Evolutionary conservation across 116 monocot genomes (phyloP).

Genomic region (Papilionanthe hybrid): DNA sequence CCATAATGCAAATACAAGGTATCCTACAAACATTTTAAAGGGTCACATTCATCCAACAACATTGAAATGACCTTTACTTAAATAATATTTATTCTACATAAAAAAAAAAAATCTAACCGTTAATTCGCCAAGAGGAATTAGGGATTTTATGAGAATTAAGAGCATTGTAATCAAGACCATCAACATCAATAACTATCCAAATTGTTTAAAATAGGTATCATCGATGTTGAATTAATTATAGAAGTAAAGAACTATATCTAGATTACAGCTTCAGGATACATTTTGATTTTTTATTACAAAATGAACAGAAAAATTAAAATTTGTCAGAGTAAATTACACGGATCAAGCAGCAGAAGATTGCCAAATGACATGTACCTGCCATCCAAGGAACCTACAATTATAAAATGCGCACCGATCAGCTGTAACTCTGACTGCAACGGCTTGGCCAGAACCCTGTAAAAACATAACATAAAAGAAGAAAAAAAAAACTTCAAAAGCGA

Average conservation of each 20-base stretch:
- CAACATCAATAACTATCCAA: not conserved
- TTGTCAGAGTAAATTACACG: not conserved
- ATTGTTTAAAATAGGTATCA: not conserved
- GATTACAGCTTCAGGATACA: not conserved
- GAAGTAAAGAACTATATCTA: not conserved
- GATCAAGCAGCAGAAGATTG: not conserved
- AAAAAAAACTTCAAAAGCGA: not conserved
- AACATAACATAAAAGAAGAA: not conserved
- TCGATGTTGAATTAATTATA: not conserved
- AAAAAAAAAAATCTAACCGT: not conserved
- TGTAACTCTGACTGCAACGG: conserved; percentile 83
- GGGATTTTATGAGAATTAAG: not conserved
- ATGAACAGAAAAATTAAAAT: not conserved
- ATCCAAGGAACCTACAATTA: conserved; percentile 87
- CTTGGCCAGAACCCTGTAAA: conserved; percentile 83
- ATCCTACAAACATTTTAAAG: conserved; percentile 46
- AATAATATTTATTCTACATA: not conserved
- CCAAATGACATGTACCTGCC: conserved; percentile 50
- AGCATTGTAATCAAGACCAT: not conserved
- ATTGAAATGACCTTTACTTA: not conserved
- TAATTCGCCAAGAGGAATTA: not conserved
- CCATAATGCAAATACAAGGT: conserved; percentile 95
- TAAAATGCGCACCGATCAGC: conserved; percentile 91
- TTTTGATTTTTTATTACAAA: not conserved
- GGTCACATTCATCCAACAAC: not conserved